Percentiles rank a stretch among this genome's conserved stretches.
Conservation (phyloP, 495 filamentous ascomycete genomes). For the Lasiosphaeria hispida region DNA sequence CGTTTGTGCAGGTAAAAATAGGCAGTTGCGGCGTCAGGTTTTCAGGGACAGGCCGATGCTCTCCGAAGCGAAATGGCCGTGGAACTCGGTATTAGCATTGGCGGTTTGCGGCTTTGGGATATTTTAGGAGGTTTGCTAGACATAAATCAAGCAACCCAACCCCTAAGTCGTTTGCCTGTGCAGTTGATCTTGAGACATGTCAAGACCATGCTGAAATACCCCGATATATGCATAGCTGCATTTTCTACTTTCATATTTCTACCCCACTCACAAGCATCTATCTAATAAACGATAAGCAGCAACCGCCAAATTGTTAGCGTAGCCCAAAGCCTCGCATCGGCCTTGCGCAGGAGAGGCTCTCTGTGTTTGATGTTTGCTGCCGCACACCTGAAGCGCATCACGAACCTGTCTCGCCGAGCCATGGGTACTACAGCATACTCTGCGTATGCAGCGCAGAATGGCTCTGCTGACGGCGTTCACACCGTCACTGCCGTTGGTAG, state of each 20-base stretch:
- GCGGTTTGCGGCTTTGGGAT: no score
- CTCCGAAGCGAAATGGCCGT: no score
- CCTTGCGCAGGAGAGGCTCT: not conserved
- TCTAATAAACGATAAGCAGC: no score
- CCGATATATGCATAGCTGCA: no score
- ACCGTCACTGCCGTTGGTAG: slow-evolving; percentile 73
- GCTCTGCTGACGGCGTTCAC: slow-evolving; percentile 31
- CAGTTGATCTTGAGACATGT: no score
- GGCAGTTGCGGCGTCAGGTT: slow-evolving; percentile 6
- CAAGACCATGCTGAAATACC: no score
- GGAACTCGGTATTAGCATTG: no score
- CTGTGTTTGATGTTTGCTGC: slow-evolving; percentile 18
- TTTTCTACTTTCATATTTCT: no score
- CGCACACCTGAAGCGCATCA: slow-evolving; percentile 19
- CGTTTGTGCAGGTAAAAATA: not conserved
- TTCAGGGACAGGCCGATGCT: not conserved
- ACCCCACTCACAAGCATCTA: no score
- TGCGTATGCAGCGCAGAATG: slow-evolving; percentile 26
- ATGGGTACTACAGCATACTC: slow-evolving; percentile 30
- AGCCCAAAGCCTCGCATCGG: not conserved
- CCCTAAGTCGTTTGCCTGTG: no score
- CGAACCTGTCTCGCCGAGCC: slow-evolving; percentile 16
- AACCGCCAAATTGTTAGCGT: not conserved
- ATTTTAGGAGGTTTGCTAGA: no score
- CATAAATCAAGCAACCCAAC: no score